Base-by-base conservation (phyloP, 306 rosid genomes). In the Psophocarpus tetragonolobus region DNA sequence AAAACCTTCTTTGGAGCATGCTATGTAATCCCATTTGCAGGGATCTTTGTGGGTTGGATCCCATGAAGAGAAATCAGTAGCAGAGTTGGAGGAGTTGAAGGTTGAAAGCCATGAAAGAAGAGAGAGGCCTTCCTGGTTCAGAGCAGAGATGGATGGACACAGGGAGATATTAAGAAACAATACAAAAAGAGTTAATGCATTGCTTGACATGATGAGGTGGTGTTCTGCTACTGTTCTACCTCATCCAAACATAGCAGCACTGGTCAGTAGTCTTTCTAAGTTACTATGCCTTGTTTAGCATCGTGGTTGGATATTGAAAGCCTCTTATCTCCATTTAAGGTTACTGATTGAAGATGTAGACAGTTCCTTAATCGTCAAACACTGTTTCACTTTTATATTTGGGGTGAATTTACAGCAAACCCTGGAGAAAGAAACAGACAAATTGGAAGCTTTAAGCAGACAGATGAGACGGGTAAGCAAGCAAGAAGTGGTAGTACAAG, bases 101-200 rank as follows among this genome's bases (percentile, higher is more conserved):
- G 86, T 87, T 70, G 97, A 88, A 83, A 92, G 87, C 98, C 98
- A 94, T 80, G 98, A 92, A 78, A 92, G 94, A 35, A 94, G 83
- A 75, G 96, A 87, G 71, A 83, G 87, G 26, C 98, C 97, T 81
- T 94, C 97, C 63, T 89, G 96, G 90, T 94, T 94, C 61, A 94
- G 80, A 82, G 91, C 87, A 83, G 84, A 86, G 64, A 81, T 80
- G 50, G 87, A 11, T 75, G 88, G 90, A 75, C 87, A 84, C 84
- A 87, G 69, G 67, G 88, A 87, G 83, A 92, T 48, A 67, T 78
- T 85, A 63, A 93, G 87, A 83, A 86, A 75, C 84, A 94, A 80
- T 78, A 92, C 75, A 44, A 92, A 21, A 60, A 83, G 80, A 66
- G 87, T 86, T 74, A 87, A 77, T 77, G 85, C 87, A 69, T 86